These are phyloP conservation scores for Scutellaria baicalensis DNA, from an alignment of 257 asterid species.

Conservation along the genomic window DNA sequence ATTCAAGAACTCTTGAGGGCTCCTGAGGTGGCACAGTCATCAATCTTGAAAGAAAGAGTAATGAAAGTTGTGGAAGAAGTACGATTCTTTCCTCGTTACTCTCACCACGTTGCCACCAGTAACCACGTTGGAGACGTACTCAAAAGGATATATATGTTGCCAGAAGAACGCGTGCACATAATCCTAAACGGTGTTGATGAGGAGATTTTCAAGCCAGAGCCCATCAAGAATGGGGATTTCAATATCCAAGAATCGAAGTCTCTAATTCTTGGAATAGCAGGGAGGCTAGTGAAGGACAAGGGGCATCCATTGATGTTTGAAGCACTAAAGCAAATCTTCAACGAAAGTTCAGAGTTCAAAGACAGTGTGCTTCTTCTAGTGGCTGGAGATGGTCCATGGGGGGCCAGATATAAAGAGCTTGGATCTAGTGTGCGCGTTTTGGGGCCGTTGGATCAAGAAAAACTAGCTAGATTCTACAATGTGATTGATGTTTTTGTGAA, in stretches of 20 bases:
- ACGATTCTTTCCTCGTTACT: slow-evolving; percentile 47
- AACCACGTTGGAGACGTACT: slow-evolving; percentile 69
- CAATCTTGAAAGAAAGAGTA: slow-evolving; percentile 28
- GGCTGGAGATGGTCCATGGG: slow-evolving; percentile 89
- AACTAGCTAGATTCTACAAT: slow-evolving; percentile 53
- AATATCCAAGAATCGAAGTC: slow-evolving; percentile 23
- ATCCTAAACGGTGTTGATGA: slow-evolving; percentile 57
- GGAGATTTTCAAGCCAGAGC: slow-evolving; percentile 40
- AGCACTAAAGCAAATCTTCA: slow-evolving; percentile 52
- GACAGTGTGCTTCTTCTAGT: slow-evolving; percentile 44
- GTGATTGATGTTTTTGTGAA: slow-evolving; percentile 51
- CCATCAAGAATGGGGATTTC: slow-evolving; percentile 3
- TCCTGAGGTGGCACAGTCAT: slow-evolving; percentile 20
- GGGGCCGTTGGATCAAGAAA: slow-evolving; percentile 49
- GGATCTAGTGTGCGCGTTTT: slow-evolving; percentile 43
- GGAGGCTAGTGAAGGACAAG: slow-evolving; percentile 77
- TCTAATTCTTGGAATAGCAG: slow-evolving; percentile 55
- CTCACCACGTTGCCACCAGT: slow-evolving; percentile 78
- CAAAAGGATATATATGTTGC: slow-evolving; percentile 66
- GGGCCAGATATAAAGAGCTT: slow-evolving; percentile 45
- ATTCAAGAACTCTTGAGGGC: slow-evolving; percentile 50
- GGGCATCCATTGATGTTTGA: slow-evolving; percentile 67
- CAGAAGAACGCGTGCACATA: slow-evolving; percentile 62
- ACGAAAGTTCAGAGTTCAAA: slow-evolving; percentile 32
- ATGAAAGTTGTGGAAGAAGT: slow-evolving; percentile 61